Base-by-base conservation (phyloP, 1,139 yeast species). In the Hemisphaericaspora xylofermentans region DNA sequence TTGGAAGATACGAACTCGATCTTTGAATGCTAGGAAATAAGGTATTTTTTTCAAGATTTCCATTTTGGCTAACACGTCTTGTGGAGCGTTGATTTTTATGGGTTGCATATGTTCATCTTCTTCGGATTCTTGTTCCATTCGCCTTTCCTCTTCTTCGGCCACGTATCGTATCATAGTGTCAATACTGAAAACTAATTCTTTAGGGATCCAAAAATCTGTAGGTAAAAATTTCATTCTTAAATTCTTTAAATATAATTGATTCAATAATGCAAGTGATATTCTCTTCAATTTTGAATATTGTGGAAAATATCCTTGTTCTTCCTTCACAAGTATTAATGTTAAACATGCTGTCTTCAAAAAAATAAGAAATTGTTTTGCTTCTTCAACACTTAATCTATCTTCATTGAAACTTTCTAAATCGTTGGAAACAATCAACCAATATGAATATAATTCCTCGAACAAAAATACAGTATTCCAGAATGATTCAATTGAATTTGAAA, bases 1-100 rank as follows among this genome's bases (percentile, higher is more conserved):
- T 47, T 84, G 88, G 54, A 93, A 87, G 1, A 88, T 71, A 41
- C 71, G 73, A 0, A 88, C 96, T 40, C 98, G 70, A 31, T 78
- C 76, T 19, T 76, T 73, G 58, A 93, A 93, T 0, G 88, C 80
- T 16, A 91, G 70, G 62, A 88, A 84, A 56, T 86, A 91, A 1
- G 98, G 97, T 2, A 82, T 67, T 40, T 78, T 75, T 2, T 77
- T 71, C 32, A 88, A 69, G 1, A 89, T 66, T 40, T 80, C 76
- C 35, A 78, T 47, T 46, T 57, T 68, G 34, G 43, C 27, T 12
- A 30, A 14, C 5, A 31, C 34, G 22, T 41, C 43, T 12, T n/a
- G 27, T 6, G 44, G 36, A 8, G 22, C 32, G 2, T 16, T 15
- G 1, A 35, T 4, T n/a, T 35, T 35, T 31, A 15, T 18, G 24